Evolutionary conservation across 176 grass and related monocot genomes (phyloP).

Genomic region (Eleusine coracana): DNA sequence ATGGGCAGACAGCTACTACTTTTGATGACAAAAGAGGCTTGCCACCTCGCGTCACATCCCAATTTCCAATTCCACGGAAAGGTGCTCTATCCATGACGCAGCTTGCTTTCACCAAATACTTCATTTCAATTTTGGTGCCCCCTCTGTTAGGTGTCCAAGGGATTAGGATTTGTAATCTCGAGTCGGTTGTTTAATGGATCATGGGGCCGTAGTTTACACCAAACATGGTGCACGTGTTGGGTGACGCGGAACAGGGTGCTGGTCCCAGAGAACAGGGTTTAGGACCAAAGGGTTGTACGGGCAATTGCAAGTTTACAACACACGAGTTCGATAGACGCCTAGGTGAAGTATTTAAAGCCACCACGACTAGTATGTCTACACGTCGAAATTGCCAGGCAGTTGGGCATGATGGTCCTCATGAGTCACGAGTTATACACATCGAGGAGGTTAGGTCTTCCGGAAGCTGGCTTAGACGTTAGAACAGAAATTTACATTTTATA

Average conservation of each 20-base stretch:
- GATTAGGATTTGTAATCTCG: slow-evolving; percentile 5
- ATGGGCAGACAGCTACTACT: slow-evolving; percentile 15
- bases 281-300: not conserved
- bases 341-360: too few relatives aligned
- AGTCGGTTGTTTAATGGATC: not conserved
- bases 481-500: too few relatives aligned
- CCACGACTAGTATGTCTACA: too few relatives aligned
- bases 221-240: slow-evolving; percentile 16
- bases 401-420: too few relatives aligned
- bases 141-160: slow-evolving; percentile 20
- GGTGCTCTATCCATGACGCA: not conserved
- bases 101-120: not conserved
- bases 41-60: slow-evolving; percentile 14
- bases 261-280: not conserved
- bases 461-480: too few relatives aligned
- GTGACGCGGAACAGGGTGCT: not conserved
- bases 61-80: slow-evolving; percentile 35
- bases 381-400: too few relatives aligned
- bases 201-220: not conserved
- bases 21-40: not conserved
- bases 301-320: not conserved
- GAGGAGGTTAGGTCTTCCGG: too few relatives aligned
- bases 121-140: not conserved
- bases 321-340: not conserved
- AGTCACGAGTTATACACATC: too few relatives aligned